phyloP scores from a whole-genome alignment of 768 basidiomycete species.

The Tulasnella sp. region DNA sequence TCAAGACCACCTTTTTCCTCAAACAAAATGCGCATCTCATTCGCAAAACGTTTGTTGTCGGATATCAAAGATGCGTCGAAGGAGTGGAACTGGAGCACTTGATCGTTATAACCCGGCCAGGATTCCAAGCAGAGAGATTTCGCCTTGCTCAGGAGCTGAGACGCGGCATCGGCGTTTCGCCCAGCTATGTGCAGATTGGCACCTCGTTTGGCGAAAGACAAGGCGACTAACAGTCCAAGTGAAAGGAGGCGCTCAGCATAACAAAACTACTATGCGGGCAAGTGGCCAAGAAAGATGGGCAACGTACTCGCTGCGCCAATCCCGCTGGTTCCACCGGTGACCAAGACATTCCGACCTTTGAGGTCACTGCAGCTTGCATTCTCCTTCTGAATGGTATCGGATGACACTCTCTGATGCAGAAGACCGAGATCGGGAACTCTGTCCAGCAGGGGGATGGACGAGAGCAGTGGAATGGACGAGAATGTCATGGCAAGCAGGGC shows the following conservation, averaged over 20 bases:
- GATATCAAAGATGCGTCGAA: slow-evolving; percentile 5
- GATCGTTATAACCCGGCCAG: neutral
- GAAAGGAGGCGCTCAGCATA: neutral
- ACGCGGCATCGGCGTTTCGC: slow-evolving; percentile 5
- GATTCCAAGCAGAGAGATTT: neutral
- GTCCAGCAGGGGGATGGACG: no score
- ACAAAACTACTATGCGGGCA: neutral
- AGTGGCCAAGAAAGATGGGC: neutral
- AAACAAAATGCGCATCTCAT: slow-evolving; percentile 1
- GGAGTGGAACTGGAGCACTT: neutral
- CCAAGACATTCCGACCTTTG: slow-evolving; percentile 2
- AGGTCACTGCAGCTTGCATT: neutral
- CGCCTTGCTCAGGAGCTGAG: neutral
- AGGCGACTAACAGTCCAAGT: neutral
- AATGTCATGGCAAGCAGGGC: neutral
- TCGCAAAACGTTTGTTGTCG: neutral
- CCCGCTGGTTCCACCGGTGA: slow-evolving; percentile 7
- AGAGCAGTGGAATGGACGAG: neutral
- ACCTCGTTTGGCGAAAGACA: slow-evolving; percentile 7
- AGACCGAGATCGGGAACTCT: neutral
- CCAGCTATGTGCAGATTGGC: slow-evolving; percentile 10
- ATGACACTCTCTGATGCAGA: neutral
- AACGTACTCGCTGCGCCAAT: slow-evolving; percentile 9
- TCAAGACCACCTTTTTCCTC: slow-evolving; percentile 1
- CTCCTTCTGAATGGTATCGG: neutral